Percentiles rank a stretch among this genome's conserved stretches.
Conservation (phyloP, 2,329 filamentous ascomycete genomes). For the Cladosporium sp. region DNA sequence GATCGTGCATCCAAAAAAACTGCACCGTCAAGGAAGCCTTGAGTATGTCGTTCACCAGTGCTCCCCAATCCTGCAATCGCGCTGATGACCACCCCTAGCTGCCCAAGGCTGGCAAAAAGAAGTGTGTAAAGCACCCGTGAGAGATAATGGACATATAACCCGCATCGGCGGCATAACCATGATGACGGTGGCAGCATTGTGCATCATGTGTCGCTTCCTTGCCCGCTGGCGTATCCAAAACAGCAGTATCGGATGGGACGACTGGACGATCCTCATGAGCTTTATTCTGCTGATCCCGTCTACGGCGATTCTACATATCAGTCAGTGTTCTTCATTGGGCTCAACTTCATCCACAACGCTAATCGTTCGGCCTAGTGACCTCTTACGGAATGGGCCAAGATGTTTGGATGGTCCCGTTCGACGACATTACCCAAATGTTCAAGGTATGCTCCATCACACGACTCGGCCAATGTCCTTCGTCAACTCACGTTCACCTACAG, state of each 20-base stretch:
- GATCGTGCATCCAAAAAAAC: not conserved
- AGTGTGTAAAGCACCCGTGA: not conserved
- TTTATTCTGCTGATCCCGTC: conserved; percentile 1
- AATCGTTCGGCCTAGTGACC: too few species aligned
- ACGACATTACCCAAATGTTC: conserved; percentile 17
- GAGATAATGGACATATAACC: not conserved
- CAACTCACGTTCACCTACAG: not conserved
- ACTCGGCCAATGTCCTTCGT: not conserved
- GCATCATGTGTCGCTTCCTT: not conserved
- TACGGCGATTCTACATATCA: not conserved
- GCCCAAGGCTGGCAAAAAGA: conserved; percentile 3
- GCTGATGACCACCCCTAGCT: not conserved
- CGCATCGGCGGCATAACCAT: not conserved
- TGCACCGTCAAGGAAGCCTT: not conserved
- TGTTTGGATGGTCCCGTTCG: conserved; percentile 18
- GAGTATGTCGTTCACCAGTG: not conserved
- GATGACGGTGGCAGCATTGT: not conserved
- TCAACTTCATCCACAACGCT: too few species aligned
- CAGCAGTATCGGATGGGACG: conserved; percentile 12
- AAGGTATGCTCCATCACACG: not conserved
- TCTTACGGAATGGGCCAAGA: conserved; percentile 21
- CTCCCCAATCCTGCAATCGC: too few species aligned
- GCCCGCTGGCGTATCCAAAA: not conserved
- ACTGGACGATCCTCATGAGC: conserved; percentile 8
- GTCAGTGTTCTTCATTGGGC: not conserved